Evolutionary conservation across 1,284 basidiomycete species (phyloP), one percentile per base, ranked within the genome.

Genomic region (Boletus smithii): DNA sequence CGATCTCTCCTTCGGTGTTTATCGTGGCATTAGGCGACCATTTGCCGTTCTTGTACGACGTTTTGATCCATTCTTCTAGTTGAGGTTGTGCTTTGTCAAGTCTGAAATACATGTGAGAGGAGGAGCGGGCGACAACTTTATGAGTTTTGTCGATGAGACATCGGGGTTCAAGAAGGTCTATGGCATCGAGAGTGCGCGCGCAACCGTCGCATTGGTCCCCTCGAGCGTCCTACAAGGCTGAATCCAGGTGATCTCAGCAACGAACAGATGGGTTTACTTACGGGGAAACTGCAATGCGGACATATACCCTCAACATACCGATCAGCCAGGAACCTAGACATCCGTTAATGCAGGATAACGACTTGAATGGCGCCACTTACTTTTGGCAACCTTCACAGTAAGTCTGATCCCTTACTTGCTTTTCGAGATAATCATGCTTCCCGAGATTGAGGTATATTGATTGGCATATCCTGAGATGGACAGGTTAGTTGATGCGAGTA

Each of bases 201-300:
- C 97, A 99, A 51, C 85, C 79, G 69, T 99, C 97, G 70, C 97
- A 99, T 75, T 99, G 97, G 69, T 99, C 97, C 9, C 97, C 97
- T 38, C 97, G 88, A 31, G 95, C 97, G 58, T 98, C 95, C 87
- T 92, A 58, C 42, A 44, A 44, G 18, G 38, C 46, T 14, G 17
- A 16, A 24, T 42, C 40, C 32, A 14, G 18, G 29, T 24, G 14
- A 42, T 31, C 33, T 44, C 16, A 29, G 3, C 13, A 23, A 34
- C 5, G 1, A 14, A 16, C 58, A 41, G 11, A 31, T 71, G 54
- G 7, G 9, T 26, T 17, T 37, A 38, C 63, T 48, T 53, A 88
- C 89, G 53, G 92, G 85, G 54, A 85, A 91, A 46, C 79, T 79
- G 66, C 95, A 97, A 68, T 95, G 79, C 2, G 95, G 94, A 67